Evolutionary conservation across 345 rosid genomes (phyloP), one percentile per base, ranked within the genome.

Genomic region (Syzygium aqueum): DNA sequence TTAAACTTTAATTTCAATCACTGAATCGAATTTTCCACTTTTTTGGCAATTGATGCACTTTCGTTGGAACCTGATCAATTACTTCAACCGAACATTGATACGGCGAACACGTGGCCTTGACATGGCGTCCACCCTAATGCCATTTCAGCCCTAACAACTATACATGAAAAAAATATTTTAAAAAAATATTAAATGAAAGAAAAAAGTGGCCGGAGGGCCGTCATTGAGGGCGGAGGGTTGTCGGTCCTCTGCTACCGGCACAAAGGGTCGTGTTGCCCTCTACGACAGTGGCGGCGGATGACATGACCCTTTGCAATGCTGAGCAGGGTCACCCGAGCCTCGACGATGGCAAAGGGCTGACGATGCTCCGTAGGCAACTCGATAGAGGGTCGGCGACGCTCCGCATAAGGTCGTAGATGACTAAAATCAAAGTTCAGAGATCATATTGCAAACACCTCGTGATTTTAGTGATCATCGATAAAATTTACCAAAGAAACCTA

Each of bases 91-190:
- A 59, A 11, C 30, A 59, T 27, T 28, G 28, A 27, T 27, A 27
- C 6, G 15, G 11, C 25, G 5, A 3, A 25, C 30, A 12, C 3
- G 30, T 59, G 67, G 8, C 0, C 2, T 14, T 3, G 16, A 59
- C 30, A 27, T 27, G 67, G 30, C 7, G 56, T 59, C 25, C 6
- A 27, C 27, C 30, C 67, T 59, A 12, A 59, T 27, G 67, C 28
- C 30, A 27, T 12, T 12, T 27, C 0, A 59, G 6, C n/a, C 30
- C 11, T 4, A 57, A 25, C 14, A 57, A 57, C 22, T 10, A 25
- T 23, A 25, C 11, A 4, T 3, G 22, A 57, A 56, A 53, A 21
- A 21, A 5, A 54, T 8, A 7, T 2, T 56, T 8, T 2, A 3
- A 8, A 8, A 8, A 54, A 7, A 54, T 54, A 22, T 22, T 54